Evolutionary conservation across 164 flowering plant species (phyloP).

Genomic region (Malania oleifera): DNA sequence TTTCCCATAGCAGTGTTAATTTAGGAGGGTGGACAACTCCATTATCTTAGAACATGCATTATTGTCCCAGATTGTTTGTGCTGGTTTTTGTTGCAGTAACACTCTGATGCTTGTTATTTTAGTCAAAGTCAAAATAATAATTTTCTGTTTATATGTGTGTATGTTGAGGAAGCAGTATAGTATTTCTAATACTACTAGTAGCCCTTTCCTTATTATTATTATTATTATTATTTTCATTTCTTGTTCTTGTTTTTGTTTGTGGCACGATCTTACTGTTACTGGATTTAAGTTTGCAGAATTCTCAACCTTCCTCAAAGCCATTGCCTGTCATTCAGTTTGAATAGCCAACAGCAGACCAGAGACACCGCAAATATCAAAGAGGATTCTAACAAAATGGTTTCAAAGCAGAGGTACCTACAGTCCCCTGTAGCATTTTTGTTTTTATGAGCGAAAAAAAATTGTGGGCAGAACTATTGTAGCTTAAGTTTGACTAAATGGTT

Average conservation of each 20-base stretch:
- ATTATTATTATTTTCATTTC: background rate
- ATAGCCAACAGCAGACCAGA: slow-evolving; percentile 28
- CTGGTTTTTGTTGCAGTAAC: background rate
- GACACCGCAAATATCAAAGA: slow-evolving; percentile 24
- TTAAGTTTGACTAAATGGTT: slow-evolving; percentile 2
- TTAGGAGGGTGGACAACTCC: too few species aligned
- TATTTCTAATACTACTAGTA: too few species aligned
- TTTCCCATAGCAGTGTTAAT: too few species aligned
- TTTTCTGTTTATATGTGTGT: background rate
- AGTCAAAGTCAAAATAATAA: background rate
- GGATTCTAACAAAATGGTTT: slow-evolving; percentile 28
- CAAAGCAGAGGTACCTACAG: slow-evolving; percentile 48
- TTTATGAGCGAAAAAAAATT: too few species aligned
- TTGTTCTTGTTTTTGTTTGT: background rate
- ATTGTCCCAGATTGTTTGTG: background rate
- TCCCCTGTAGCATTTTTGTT: too few species aligned
- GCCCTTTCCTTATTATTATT: background rate
- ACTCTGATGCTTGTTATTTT: background rate
- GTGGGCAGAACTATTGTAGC: too few species aligned
- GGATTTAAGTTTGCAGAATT: slow-evolving; percentile 41
- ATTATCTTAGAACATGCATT: too few species aligned
- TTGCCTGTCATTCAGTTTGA: slow-evolving; percentile 23
- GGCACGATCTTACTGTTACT: slow-evolving; percentile 1
- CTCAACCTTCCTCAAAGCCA: slow-evolving; percentile 71
- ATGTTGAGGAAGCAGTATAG: too few species aligned